These are phyloP conservation scores for Lojkania enalia DNA, from an alignment of 2,329 filamentous ascomycete genomes.

Conservation along the genomic window DNA sequence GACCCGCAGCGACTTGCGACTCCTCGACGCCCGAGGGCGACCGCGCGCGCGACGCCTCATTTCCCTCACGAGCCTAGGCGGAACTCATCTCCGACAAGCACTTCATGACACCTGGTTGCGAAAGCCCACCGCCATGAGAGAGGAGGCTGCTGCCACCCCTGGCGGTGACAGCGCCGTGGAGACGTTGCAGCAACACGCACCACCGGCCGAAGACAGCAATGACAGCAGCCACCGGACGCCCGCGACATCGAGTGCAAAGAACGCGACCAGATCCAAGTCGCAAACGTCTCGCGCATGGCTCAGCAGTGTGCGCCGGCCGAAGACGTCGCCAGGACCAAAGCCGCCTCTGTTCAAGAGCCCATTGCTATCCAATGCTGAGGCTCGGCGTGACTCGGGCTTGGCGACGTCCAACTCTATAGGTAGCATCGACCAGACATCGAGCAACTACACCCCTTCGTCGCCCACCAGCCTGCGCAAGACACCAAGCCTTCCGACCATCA, in stretches of 20 bases:
- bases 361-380: conserved; percentile 37
- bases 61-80: conserved; percentile 29
- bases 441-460: conserved; percentile 33
- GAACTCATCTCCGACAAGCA: conserved; percentile 25
- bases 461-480: conserved; percentile 39
- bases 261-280: conserved; percentile 19
- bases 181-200: conserved; percentile 7
- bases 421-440: conserved; percentile 25
- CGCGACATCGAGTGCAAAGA: conserved; percentile 19
- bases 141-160: conserved; percentile 32
- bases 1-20: too few relatives aligned
- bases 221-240: conserved; percentile 12
- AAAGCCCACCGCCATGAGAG: conserved; percentile 35
- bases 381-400: conserved; percentile 47
- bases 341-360: conserved; percentile 36
- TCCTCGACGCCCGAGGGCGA: conserved; percentile 9
- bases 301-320: conserved; percentile 41
- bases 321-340: conserved; percentile 42
- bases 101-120: conserved; percentile 36
- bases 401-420: conserved; percentile 41
- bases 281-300: conserved; percentile 42
- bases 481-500: conserved; percentile 50
- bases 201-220: conserved; percentile 10
- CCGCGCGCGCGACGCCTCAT: conserved; percentile 30
- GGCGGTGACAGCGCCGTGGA: conserved; percentile 22